Conservation (phyloP, 2,329 filamentous ascomycete species). For the Didymella glomerata region DNA sequence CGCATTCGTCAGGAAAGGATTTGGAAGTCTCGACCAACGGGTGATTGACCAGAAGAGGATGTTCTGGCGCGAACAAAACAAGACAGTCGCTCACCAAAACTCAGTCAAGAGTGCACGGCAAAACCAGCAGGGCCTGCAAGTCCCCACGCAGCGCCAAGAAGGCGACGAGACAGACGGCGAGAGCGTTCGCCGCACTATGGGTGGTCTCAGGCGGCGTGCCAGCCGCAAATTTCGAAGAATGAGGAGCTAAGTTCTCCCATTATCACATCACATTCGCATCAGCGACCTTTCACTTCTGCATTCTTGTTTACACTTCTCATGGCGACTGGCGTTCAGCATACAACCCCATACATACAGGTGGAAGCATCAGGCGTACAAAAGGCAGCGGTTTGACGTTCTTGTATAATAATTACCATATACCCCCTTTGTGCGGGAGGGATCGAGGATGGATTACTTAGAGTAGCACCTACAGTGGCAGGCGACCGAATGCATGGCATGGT, state of each 20-base stretch:
- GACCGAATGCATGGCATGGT: neutral
- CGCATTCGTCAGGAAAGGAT: conserved; percentile 81
- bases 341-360: conserved; percentile 9
- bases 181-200: conserved; percentile 31
- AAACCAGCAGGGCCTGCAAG: conserved; percentile 10
- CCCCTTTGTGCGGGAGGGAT: conserved; percentile 17
- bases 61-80: conserved; percentile 48
- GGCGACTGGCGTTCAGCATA: conserved; percentile 19
- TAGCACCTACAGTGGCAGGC: conserved; percentile 2
- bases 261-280: neutral
- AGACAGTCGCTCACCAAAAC: conserved; percentile 33
- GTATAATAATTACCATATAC: conserved; percentile 27
- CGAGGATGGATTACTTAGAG: neutral
- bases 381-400: conserved; percentile 14
- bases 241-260: conserved; percentile 16
- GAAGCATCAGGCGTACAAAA: conserved; percentile 20
- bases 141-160: conserved; percentile 8
- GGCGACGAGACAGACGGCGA: conserved; percentile 36
- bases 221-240: conserved; percentile 37
- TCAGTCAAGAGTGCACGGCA: conserved; percentile 30
- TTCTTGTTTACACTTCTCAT: conserved; percentile 2
- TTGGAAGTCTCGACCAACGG: conserved; percentile 81
- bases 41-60: conserved; percentile 77
- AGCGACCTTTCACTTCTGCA: neutral
- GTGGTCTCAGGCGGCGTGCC: conserved; percentile 36